phyloP scores from a whole-genome alignment of 2,329 filamentous ascomycete species.

The Sphaerulina populicola region DNA sequence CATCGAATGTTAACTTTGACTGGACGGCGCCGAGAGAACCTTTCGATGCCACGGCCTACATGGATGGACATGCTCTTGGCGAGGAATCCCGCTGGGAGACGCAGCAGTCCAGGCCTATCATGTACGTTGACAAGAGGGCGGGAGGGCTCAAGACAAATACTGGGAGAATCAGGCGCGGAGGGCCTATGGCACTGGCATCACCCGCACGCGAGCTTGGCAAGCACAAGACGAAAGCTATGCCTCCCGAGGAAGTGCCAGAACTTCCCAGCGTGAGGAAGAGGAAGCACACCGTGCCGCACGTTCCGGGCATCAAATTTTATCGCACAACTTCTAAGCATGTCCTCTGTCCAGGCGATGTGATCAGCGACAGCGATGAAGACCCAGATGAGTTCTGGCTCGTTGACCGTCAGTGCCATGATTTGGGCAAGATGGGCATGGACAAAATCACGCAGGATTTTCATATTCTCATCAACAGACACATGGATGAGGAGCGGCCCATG shows the following conservation, averaged over 20 bases:
- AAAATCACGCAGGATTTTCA: slow-evolving; percentile 31
- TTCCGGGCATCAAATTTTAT: slow-evolving; percentile 35
- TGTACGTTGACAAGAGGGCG: background rate
- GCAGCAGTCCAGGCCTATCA: slow-evolving; percentile 1
- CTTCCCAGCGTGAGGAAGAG: slow-evolving; percentile 22
- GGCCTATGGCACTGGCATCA: background rate
- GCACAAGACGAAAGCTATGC: slow-evolving; percentile 5
- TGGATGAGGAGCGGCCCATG: slow-evolving; percentile 33
- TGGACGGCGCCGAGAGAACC: slow-evolving; percentile 31
- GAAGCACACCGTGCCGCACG: slow-evolving; percentile 32
- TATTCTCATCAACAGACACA: slow-evolving; percentile 32
- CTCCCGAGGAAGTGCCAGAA: slow-evolving; percentile 21
- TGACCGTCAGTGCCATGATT: slow-evolving; percentile 28
- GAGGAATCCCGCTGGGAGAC: slow-evolving; percentile 28
- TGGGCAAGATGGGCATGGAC: slow-evolving; percentile 23
- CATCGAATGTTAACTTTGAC: slow-evolving; percentile 21
- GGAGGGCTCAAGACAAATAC: background rate
- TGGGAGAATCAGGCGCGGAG: background rate
- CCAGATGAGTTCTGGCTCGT: slow-evolving; percentile 34
- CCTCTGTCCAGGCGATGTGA: slow-evolving; percentile 32
- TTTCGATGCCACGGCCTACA: slow-evolving; percentile 30
- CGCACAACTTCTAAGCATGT: slow-evolving; percentile 35
- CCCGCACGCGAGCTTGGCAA: slow-evolving; percentile 1
- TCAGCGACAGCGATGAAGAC: slow-evolving; percentile 41
- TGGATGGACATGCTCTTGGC: slow-evolving; percentile 28